phyloP scores from a whole-genome alignment of 73 alveolate species.

The Tetrahymena elliotti region DNA sequence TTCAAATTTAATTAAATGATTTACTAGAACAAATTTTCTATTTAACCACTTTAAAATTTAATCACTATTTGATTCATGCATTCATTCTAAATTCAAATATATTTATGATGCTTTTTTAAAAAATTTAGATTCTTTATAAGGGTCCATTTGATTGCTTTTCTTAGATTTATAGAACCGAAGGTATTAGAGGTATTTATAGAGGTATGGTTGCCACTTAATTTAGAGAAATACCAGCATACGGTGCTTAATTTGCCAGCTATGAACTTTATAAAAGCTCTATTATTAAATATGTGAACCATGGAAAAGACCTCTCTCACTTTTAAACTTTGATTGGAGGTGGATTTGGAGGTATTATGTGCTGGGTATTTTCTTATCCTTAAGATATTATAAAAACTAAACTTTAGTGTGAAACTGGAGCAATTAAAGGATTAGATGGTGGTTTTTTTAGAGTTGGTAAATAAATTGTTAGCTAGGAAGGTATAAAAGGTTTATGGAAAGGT shows the following conservation, averaged over 20 bases:
- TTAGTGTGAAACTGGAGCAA: slow-evolving; percentile 32
- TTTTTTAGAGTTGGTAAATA: slow-evolving; percentile 31
- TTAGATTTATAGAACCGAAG: slow-evolving; percentile 20
- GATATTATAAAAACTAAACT: slow-evolving; percentile 46
- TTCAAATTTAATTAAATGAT: no score
- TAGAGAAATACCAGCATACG: slow-evolving; percentile 33
- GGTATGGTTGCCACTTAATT: slow-evolving; percentile 34
- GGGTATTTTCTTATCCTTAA: slow-evolving; percentile 35
- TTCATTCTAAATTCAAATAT: background rate
- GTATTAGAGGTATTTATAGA: slow-evolving; percentile 16
- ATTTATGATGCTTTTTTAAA: background rate
- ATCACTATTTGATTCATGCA: background rate
- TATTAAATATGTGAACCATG: background rate
- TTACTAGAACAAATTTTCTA: background rate
- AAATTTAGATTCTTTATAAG: background rate
- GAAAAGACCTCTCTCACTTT: slow-evolving; percentile 15
- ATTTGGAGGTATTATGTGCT: slow-evolving; percentile 36
- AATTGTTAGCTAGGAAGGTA: slow-evolving; percentile 31
- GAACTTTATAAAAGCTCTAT: slow-evolving; percentile 12
- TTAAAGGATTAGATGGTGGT: slow-evolving; percentile 45
- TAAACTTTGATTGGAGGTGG: slow-evolving; percentile 26
- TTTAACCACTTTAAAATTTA: no score
- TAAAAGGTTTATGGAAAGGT: slow-evolving; percentile 53
- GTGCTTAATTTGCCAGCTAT: slow-evolving; percentile 32
- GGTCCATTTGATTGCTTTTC: slow-evolving; percentile 26